These are phyloP conservation scores for Cercospora citrullina DNA, from an alignment of 2,329 filamentous ascomycete genomes.

Conservation along the genomic window DNA sequence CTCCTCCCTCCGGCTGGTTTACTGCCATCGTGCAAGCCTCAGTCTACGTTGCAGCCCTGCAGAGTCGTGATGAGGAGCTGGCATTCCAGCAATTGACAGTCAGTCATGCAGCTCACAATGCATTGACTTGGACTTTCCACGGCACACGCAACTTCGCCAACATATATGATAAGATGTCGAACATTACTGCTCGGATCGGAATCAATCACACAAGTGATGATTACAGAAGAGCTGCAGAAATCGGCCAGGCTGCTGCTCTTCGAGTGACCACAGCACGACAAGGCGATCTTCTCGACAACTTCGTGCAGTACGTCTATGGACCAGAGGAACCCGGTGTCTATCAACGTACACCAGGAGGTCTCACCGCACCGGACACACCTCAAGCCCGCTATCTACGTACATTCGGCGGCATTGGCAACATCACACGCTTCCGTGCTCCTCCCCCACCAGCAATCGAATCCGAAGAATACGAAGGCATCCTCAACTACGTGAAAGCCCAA, in stretches of 20 bases:
- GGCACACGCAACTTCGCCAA: slow-evolving; percentile 34
- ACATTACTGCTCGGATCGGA: slow-evolving; percentile 24
- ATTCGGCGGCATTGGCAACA: slow-evolving; percentile 32
- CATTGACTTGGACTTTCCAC: slow-evolving; percentile 35
- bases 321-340: slow-evolving; percentile 30
- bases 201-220: slow-evolving; percentile 24
- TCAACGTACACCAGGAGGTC: slow-evolving; percentile 31
- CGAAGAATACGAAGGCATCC: slow-evolving; percentile 28
- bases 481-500: slow-evolving; percentile 31
- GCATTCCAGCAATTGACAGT: slow-evolving; percentile 37
- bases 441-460: slow-evolving; percentile 29
- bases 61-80: slow-evolving; percentile 27
- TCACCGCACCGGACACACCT: slow-evolving; percentile 32
- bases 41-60: slow-evolving; percentile 31
- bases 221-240: slow-evolving; percentile 18
- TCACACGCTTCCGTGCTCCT: slow-evolving; percentile 30
- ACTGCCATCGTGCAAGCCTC: slow-evolving; percentile 34
- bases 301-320: slow-evolving; percentile 29
- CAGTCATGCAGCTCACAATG: slow-evolving; percentile 36
- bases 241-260: slow-evolving; percentile 29
- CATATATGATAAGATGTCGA: slow-evolving; percentile 9
- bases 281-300: slow-evolving; percentile 33
- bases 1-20: slow-evolving; percentile 35
- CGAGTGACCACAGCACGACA: slow-evolving; percentile 29
- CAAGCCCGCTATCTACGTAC: slow-evolving; percentile 33